Conservation (phyloP, 345 rosid genomes). For the Triadica sebifera region DNA sequence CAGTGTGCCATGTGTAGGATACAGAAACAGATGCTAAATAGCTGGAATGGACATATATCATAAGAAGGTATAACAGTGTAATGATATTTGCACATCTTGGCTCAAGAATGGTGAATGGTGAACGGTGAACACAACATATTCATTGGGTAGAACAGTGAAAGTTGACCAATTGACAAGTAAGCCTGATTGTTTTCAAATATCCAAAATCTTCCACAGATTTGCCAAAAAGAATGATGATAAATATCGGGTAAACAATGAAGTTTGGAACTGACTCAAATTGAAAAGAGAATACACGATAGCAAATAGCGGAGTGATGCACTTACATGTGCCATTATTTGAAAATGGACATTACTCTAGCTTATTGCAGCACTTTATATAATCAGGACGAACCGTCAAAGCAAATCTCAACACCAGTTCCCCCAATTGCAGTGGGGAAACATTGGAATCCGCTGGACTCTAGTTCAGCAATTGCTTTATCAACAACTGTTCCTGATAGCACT, state of each 20-base stretch:
- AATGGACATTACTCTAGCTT: not conserved
- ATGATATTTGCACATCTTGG: too few species aligned
- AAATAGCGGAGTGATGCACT: not conserved
- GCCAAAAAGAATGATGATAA: not conserved
- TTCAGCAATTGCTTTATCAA: slow-evolving; percentile 61
- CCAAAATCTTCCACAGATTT: too few species aligned
- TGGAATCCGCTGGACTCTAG: slow-evolving; percentile 79
- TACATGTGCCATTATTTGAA: not conserved
- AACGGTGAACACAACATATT: too few species aligned
- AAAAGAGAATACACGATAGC: not conserved
- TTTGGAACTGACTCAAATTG: not conserved
- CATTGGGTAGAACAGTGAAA: too few species aligned
- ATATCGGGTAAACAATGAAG: not conserved
- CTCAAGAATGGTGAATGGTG: too few species aligned
- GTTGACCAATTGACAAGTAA: too few species aligned
- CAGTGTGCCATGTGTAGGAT: too few species aligned
- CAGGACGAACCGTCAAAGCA: slow-evolving; percentile 40
- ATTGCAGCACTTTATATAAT: slow-evolving; percentile 1
- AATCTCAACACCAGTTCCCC: slow-evolving; percentile 75
- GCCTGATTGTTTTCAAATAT: too few species aligned
- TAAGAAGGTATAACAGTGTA: too few species aligned
- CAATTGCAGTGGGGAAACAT: slow-evolving; percentile 69
- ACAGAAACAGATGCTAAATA: too few species aligned
- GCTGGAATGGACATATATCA: too few species aligned
- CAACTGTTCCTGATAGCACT: slow-evolving; percentile 52